Evolutionary conservation across 1,284 basidiomycete genomes (phyloP).

Genomic region (Ceratobasidium sp.): DNA sequence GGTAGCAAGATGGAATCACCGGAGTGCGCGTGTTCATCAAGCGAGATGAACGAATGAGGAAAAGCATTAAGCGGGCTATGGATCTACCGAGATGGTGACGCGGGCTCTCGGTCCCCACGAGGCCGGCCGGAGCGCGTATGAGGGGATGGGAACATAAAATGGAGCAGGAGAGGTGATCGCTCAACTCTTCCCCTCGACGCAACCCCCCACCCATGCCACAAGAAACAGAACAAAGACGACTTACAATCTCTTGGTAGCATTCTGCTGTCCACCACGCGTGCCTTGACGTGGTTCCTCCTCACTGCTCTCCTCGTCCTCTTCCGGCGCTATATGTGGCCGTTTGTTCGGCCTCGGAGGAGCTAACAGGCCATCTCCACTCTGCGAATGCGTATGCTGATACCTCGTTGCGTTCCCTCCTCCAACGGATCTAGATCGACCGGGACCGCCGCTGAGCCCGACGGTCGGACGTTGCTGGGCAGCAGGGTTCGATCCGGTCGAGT

Average conservation of each 20-base stretch:
- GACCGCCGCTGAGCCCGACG: neutral
- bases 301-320: constrained; percentile 13
- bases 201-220: neutral
- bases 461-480: too few relatives aligned
- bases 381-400: constrained; percentile 16
- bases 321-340: neutral
- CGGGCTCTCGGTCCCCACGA: too few relatives aligned
- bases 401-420: constrained; percentile 9
- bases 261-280: neutral
- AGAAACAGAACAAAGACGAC: neutral
- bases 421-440: neutral
- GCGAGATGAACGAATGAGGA: too few relatives aligned
- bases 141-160: too few relatives aligned
- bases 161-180: too few relatives aligned
- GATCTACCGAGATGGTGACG: too few relatives aligned
- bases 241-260: constrained; percentile 14
- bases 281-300: neutral
- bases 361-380: constrained; percentile 10
- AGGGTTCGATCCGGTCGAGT: too few relatives aligned
- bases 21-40: neutral
- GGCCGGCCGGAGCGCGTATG: too few relatives aligned
- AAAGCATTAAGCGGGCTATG: too few relatives aligned
- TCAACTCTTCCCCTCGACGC: neutral
- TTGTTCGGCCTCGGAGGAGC: neutral
- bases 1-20: neutral